Evolutionary conservation across 2,329 filamentous ascomycete genomes (phyloP).

Genomic region (Nakataea oryzae): DNA sequence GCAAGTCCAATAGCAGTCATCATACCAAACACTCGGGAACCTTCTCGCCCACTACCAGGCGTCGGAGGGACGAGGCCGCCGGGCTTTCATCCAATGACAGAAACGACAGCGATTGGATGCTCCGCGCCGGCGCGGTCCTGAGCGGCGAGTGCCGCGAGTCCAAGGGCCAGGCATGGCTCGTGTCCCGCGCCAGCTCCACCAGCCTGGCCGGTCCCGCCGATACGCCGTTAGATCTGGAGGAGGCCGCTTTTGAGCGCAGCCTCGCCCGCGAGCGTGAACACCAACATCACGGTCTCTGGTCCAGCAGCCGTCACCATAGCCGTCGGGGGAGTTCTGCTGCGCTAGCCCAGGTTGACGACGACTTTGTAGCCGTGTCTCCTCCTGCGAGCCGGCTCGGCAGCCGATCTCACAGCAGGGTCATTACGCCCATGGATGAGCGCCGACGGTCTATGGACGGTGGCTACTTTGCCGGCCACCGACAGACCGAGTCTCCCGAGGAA

Average conservation of each 20-base stretch:
- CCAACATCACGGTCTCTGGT: slow-evolving; percentile 27
- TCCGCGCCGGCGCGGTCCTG: slow-evolving; percentile 52
- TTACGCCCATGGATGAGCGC: slow-evolving; percentile 30
- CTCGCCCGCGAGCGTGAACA: slow-evolving; percentile 38
- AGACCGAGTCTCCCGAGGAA: slow-evolving; percentile 20
- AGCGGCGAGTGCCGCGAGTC: slow-evolving; percentile 52
- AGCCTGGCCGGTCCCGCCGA: slow-evolving; percentile 43
- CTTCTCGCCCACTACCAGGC: slow-evolving; percentile 15
- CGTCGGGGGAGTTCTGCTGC: slow-evolving; percentile 30
- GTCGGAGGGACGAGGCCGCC: slow-evolving; percentile 19
- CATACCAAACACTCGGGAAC: slow-evolving; percentile 9
- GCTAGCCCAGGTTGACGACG: slow-evolving; percentile 24
- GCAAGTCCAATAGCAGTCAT: not conserved
- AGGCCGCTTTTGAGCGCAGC: slow-evolving; percentile 37
- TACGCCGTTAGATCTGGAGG: slow-evolving; percentile 30
- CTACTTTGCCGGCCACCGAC: slow-evolving; percentile 20
- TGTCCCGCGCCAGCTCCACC: slow-evolving; percentile 54
- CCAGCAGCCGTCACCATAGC: slow-evolving; percentile 24
- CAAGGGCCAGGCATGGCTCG: slow-evolving; percentile 60
- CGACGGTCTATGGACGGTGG: slow-evolving; percentile 20
- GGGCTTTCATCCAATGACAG: slow-evolving; percentile 20
- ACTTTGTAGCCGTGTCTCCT: slow-evolving; percentile 16
- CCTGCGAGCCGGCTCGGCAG: slow-evolving; percentile 37
- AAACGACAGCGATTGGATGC: slow-evolving; percentile 53
- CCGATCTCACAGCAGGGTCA: slow-evolving; percentile 30